These are phyloP conservation scores for Artomyces pyxidatus DNA, from an alignment of 768 basidiomycete species.

Conservation along the genomic window DNA sequence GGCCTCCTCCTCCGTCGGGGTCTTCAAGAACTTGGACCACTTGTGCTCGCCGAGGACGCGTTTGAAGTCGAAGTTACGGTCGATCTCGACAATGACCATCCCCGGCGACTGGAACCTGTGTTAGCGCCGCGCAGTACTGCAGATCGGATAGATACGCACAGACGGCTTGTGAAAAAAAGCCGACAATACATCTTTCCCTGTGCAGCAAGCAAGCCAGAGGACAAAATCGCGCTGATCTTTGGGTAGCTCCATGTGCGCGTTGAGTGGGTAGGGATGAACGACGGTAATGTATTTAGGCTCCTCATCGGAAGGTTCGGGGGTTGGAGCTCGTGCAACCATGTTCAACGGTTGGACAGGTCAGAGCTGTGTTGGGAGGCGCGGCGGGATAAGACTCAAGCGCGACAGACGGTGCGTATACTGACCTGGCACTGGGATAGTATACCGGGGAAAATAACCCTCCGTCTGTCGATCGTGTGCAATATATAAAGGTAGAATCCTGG, in stretches of 20 bases:
- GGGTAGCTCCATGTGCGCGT: constrained; percentile 33
- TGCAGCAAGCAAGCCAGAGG: constrained; percentile 36
- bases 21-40: constrained; percentile 32
- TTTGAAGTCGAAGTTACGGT: constrained; percentile 25
- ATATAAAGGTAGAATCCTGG: no score
- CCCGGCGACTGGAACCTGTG: constrained; percentile 28
- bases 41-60: constrained; percentile 33
- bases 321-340: constrained; percentile 36
- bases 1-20: constrained; percentile 24
- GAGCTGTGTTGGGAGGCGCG: no score
- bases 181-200: constrained; percentile 26
- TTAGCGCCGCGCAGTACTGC: not conserved
- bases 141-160: constrained; percentile 23
- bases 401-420: no score
- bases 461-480: no score
- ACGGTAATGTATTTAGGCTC: constrained; percentile 39
- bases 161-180: constrained; percentile 38
- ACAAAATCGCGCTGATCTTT: constrained; percentile 31
- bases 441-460: no score
- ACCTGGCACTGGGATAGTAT: no score
- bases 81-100: constrained; percentile 38
- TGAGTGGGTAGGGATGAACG: constrained; percentile 34
- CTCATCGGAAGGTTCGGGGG: constrained; percentile 36
- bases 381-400: no score
- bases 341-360: no score